Conservation (phyloP, 805 yeast species). For the Starmera pachycereana region DNA sequence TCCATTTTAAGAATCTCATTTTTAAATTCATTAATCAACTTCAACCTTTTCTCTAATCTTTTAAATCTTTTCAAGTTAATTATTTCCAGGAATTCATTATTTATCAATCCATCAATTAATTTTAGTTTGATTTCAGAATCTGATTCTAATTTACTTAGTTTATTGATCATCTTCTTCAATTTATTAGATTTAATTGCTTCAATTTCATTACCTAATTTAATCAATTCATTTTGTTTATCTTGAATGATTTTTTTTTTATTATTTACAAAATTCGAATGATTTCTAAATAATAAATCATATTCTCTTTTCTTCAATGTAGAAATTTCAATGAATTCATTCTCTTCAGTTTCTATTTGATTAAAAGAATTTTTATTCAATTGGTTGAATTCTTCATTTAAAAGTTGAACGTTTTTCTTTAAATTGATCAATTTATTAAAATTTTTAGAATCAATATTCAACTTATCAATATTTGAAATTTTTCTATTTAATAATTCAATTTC, state of each 20-base stretch:
- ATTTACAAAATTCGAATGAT: slow-evolving; percentile 21
- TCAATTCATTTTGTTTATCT: slow-evolving; percentile 13
- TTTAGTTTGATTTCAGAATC: slow-evolving; percentile 13
- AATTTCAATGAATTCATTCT: slow-evolving; percentile 28
- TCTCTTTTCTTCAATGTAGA: slow-evolving; percentile 26
- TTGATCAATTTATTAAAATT: slow-evolving; percentile 18
- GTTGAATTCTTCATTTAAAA: slow-evolving; percentile 16
- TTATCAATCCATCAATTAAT: slow-evolving; percentile 7
- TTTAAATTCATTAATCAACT: slow-evolving; percentile 15
- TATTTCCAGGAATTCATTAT: slow-evolving; percentile 4
- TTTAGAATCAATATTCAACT: slow-evolving; percentile 39
- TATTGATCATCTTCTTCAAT: slow-evolving; percentile 22
- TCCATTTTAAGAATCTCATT: slow-evolving; percentile 16
- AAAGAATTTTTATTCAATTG: slow-evolving; percentile 10
- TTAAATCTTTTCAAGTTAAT: slow-evolving; percentile 6
- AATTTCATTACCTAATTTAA: slow-evolving; percentile 20
- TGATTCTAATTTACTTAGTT: slow-evolving; percentile 18
- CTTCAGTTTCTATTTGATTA: slow-evolving; percentile 12
- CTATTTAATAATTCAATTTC: slow-evolving; percentile 47
- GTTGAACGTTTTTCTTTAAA: slow-evolving; percentile 12
- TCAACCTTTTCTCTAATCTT: slow-evolving; percentile 13
- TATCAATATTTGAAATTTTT: slow-evolving; percentile 36
- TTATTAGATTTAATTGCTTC: slow-evolving; percentile 18
- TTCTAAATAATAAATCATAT: slow-evolving; percentile 26
- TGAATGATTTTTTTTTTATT: slow-evolving; percentile 18